These are phyloP conservation scores for Gynandropsis gynandra DNA, from an alignment of 345 rosid species.

Conservation along the genomic window DNA sequence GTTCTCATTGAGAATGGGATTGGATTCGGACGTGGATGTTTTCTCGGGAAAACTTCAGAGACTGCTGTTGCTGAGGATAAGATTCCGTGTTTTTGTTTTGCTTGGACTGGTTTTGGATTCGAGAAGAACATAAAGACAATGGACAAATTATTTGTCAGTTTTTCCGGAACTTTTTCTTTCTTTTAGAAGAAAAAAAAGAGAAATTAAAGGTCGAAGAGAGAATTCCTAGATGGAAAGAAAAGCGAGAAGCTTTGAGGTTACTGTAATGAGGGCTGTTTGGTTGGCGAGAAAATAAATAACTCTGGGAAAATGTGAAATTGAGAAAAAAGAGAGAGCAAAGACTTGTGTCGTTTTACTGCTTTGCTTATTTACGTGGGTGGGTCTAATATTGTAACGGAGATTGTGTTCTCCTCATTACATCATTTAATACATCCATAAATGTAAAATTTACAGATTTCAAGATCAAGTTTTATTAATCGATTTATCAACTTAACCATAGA, in stretches of 20 bases:
- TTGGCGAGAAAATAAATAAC: background rate
- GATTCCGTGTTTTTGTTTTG: slow-evolving; percentile 30
- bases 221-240: background rate
- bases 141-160: slow-evolving; percentile 5
- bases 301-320: slow-evolving; percentile 21
- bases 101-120: slow-evolving; percentile 13
- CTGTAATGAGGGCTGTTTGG: background rate
- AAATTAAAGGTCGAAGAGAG: background rate
- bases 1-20: slow-evolving; percentile 32
- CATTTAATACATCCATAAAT: background rate
- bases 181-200: background rate
- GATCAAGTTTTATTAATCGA: no score
- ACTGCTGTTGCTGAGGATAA: slow-evolving; percentile 10
- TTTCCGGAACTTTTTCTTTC: background rate
- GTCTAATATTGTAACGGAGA: slow-evolving; percentile 22
- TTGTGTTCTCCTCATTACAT: slow-evolving; percentile 22
- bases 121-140: slow-evolving; percentile 19
- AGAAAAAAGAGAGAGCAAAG: slow-evolving; percentile 12
- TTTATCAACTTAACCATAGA: no score
- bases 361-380: no score
- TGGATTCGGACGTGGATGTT: background rate
- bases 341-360: slow-evolving; percentile 9
- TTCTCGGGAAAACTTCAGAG: background rate
- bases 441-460: no score
- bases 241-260: slow-evolving; percentile 5